These are phyloP conservation scores for Aquilaria sinensis DNA, from an alignment of 345 rosid genomes.

Conservation along the genomic window DNA sequence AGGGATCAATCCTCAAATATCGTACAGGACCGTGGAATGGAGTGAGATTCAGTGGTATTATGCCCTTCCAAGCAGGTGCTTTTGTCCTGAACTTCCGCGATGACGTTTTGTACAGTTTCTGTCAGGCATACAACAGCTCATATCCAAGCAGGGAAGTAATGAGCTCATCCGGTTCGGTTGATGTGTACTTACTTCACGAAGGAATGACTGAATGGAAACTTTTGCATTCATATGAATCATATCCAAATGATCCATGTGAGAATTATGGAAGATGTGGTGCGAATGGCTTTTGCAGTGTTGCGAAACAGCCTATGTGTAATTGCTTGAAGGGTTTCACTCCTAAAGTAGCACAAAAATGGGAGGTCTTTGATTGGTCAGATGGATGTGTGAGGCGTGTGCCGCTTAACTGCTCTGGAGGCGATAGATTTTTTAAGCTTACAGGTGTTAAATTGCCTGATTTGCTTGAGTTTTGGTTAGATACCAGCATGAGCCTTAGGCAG, in stretches of 20 bases:
- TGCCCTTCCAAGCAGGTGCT: conserved; percentile 17
- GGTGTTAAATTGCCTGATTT: conserved; percentile 21
- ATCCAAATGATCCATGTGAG: conserved; percentile 10
- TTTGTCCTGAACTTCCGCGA: conserved; percentile 10
- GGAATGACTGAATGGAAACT: too few species aligned
- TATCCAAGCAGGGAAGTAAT: conserved; percentile 24
- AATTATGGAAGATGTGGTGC: conserved; percentile 10
- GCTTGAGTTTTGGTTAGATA: conserved; percentile 2
- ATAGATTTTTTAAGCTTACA: conserved; percentile 14
- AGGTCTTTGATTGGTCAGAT: conserved; percentile 15
- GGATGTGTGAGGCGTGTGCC: conserved; percentile 26
- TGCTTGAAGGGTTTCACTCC: conserved; percentile 32
- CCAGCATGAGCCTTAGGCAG: conserved; percentile 7
- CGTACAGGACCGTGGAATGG: conserved; percentile 52
- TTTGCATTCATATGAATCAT: too few species aligned
- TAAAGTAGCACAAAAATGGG: conserved; percentile 14
- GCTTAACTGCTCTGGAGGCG: background rate
- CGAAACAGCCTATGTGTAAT: conserved; percentile 7
- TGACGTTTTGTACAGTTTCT: conserved; percentile 26
- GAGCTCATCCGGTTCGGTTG: conserved; percentile 17
- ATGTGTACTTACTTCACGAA: too few species aligned
- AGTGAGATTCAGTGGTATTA: conserved; percentile 29
- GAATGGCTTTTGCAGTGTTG: conserved; percentile 7
- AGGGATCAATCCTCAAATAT: conserved; percentile 10
- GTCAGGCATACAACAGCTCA: conserved; percentile 15